Base-by-base conservation (phyloP, 2,329 filamentous ascomycete species). In the Rhynchosporium secalis region DNA sequence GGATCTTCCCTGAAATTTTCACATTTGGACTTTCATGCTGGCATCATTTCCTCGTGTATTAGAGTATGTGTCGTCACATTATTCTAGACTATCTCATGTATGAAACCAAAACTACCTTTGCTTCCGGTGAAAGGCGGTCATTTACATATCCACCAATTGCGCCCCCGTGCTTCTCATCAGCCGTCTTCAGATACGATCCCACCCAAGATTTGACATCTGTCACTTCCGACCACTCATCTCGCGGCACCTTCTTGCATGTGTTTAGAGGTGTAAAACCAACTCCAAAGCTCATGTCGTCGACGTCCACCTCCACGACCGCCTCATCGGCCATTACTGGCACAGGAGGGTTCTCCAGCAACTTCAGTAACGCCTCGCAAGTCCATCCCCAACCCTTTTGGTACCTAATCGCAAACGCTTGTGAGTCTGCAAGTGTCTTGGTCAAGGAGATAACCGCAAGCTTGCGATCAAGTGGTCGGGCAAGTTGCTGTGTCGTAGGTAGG, bases 271-370 rank as follows among this genome's bases (percentile, higher is more conserved):
- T 98, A 77, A 96, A 99, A 8, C 92, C 94, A 67, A 97, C 87
- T 31, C 95, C 95, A 72, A 99, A 99, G 33, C 91, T 89, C 68
- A 97, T 87, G 74, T 99, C 95, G 71, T 99, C 95, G 31, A 96
- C 90, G 71, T 98, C 94, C 3, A 92, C 88, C 74, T 98, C 95
- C 10, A 86, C 85, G 66, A 96, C 88, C 56, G 91, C 79, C 68
- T 96, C 92, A 66, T 91, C 88, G 62, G 88, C 87, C 41, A 83
- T 78, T 1, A 88, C 84, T 15, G 80, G 78, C 6, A 83, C 78
- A 2, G 94, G 93, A 31, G 94, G 91, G 76, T 96, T 96, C 73
- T 94, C 89, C 7, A 99, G 83, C 13, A 98, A 83, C 70, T 94
- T 92, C 47, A 99, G 83, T 63, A 99, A 81, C n/a, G 90, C 87